These are phyloP conservation scores for Rhizopogon vinicolor DNA, from an alignment of 768 basidiomycete genomes.

Conservation along the genomic window DNA sequence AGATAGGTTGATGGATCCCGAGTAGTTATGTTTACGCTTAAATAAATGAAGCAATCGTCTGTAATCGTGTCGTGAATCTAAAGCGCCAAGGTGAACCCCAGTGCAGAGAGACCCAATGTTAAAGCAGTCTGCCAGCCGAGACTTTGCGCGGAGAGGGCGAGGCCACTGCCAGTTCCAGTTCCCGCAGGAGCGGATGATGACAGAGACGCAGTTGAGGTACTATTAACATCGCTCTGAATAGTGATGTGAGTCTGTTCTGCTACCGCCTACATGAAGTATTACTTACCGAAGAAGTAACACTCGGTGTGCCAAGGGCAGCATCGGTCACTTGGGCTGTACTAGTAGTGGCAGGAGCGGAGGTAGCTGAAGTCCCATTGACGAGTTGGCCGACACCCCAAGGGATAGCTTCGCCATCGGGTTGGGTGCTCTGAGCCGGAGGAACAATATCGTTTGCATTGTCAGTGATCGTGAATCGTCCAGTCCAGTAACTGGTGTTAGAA, in stretches of 20 bases:
- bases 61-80: conserved; percentile 8
- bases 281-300: not conserved
- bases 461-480: conserved; percentile 73
- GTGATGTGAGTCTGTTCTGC: not conserved
- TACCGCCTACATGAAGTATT: conserved; percentile 2
- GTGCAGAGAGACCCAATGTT: conserved; percentile 13
- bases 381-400: conserved; percentile 68
- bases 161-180: conserved; percentile 4
- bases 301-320: not conserved
- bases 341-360: conserved; percentile 11
- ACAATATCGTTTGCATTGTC: conserved; percentile 39
- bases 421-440: conserved; percentile 45
- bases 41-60: not conserved
- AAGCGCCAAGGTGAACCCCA: conserved; percentile 13
- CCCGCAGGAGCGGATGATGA: not conserved
- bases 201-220: not conserved
- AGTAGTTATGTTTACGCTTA: not conserved
- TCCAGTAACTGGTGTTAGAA: conserved; percentile 49
- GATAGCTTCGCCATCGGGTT: conserved; percentile 47
- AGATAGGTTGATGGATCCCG: not conserved
- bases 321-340: not conserved
- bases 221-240: not conserved
- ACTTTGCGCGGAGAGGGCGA: conserved; percentile 1
- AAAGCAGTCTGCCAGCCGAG: conserved; percentile 12
- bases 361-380: conserved; percentile 33